Conservation (phyloP, 345 rosid species). For the Trapa bicornis region DNA sequence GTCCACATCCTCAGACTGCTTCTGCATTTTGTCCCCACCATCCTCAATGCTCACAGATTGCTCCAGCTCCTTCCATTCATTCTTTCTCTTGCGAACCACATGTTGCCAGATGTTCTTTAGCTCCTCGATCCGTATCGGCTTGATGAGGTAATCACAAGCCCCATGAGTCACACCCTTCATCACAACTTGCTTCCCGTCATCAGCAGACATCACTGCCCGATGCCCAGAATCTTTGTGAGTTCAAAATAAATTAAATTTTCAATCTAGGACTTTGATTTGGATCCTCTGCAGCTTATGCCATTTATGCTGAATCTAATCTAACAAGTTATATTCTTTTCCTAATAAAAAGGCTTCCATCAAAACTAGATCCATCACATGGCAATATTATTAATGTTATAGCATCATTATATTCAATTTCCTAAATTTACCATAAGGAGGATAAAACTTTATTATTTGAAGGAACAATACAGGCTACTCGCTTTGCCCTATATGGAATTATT, state of each 20-base stretch:
- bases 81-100: conserved; percentile 48
- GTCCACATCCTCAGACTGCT: conserved; percentile 37
- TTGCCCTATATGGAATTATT: not conserved
- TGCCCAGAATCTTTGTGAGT: not conserved
- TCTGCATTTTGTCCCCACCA: conserved; percentile 38
- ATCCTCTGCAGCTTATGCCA: not conserved
- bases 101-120: conserved; percentile 81
- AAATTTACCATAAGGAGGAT: too few relatives aligned
- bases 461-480: too few relatives aligned
- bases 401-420: too few relatives aligned
- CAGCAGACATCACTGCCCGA: conserved; percentile 78
- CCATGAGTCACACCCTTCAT: conserved; percentile 78
- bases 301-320: not conserved
- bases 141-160: conserved; percentile 66
- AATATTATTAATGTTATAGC: too few relatives aligned
- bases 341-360: not conserved
- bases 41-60: conserved; percentile 53
- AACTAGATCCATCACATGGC: not conserved
- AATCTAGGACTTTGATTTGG: not conserved
- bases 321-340: not conserved
- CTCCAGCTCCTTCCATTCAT: conserved; percentile 40
- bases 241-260: not conserved
- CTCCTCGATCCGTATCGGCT: conserved; percentile 62
- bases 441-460: too few relatives aligned
- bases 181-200: conserved; percentile 53